Base-by-base conservation (phyloP, 2,329 filamentous ascomycete genomes). In the Aspergillus alliaceus region DNA sequence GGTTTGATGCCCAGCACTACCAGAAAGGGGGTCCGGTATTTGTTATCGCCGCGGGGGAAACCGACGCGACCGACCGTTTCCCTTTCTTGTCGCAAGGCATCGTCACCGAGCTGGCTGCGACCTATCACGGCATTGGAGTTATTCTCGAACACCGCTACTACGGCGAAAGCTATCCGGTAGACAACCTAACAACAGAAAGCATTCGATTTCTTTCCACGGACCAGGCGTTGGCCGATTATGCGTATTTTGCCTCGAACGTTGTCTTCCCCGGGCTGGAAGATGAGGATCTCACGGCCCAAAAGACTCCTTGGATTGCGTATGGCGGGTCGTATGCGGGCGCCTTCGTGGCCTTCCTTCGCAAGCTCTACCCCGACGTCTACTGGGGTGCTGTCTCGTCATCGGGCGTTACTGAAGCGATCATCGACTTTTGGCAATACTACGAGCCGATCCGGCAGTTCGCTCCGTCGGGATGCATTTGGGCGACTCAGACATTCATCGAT, bases 131-230 rank as follows among this genome's bases (percentile, higher is more conserved):
- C 1, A 76, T 96, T 25, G 90, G 87, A 3, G 88, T 96, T 2
- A 84, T 96, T 47, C 82, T 96, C 2, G 91, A 96, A 76, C 91
- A 96, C 69, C 85, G 91, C 29, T 96, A 96, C 79, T 96, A 96
- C 69, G 91, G 91, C 55, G 81, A 80, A 12, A 93, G 89, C 69
- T 86, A 88, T 54, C 90, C 91, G 0, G 84, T 84, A 0, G 71
- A 80, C 1, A 82, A 93, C 66, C 79, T 93, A 20, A 82, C 82
- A 0, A 87, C 85, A 0, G 77, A 89, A 69, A 93, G 84, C 64
- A 75, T 96, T 61, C 87, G 91, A 2, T 96, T 95, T 78, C 77
- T 96, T 67, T 88, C 90, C 1, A 95, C 91, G 0, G 89, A 93
- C 64, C 91, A 96, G 72, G 86, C 91, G 0, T 71, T 96, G 37